Conservation (phyloP, 2,329 filamentous ascomycete species). For the Raffaelea ambrosiae region DNA sequence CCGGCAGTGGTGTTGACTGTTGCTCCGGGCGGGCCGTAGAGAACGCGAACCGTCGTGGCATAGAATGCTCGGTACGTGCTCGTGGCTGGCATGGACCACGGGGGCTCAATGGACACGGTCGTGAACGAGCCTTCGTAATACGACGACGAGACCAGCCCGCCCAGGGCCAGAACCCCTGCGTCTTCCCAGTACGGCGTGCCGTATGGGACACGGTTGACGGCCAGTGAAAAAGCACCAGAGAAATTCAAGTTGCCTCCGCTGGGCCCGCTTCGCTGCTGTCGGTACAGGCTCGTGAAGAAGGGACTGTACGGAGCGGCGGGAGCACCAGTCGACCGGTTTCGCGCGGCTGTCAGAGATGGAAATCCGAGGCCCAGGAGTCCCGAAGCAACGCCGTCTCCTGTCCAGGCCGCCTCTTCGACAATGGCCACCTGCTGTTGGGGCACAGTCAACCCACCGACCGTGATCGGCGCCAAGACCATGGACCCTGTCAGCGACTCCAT, state of each 20-base stretch:
- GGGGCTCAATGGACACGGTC: slow-evolving; percentile 7
- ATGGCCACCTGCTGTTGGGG: slow-evolving; percentile 35
- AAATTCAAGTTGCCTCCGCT: neutral
- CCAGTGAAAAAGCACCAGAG: slow-evolving; percentile 9
- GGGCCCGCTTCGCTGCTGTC: neutral
- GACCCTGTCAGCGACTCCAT: slow-evolving; percentile 27
- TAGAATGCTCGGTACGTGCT: slow-evolving; percentile 1
- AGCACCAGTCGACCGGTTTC: neutral
- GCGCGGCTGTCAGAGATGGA: slow-evolving; percentile 30
- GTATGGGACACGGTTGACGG: slow-evolving; percentile 11
- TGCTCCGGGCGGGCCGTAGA: slow-evolving; percentile 2
- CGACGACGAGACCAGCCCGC: slow-evolving; percentile 7
- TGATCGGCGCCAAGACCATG: slow-evolving; percentile 30
- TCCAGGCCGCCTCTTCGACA: slow-evolving; percentile 31
- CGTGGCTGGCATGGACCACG: neutral
- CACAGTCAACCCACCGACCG: slow-evolving; percentile 35
- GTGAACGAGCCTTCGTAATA: slow-evolving; percentile 8
- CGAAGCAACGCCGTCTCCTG: slow-evolving; percentile 33
- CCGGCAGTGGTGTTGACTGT: neutral
- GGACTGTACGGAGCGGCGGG: neutral
- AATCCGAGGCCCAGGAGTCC: slow-evolving; percentile 45
- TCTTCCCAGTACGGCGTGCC: slow-evolving; percentile 3
- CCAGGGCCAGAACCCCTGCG: slow-evolving; percentile 5
- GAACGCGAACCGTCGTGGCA: neutral
- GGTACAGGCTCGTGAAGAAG: slow-evolving; percentile 5